A percentile compares a stretch with the other conserved stretches of the same genome.
Evolutionary conservation across 768 basidiomycete genomes (phyloP).

Genomic region (Tulasnella sp.): DNA sequence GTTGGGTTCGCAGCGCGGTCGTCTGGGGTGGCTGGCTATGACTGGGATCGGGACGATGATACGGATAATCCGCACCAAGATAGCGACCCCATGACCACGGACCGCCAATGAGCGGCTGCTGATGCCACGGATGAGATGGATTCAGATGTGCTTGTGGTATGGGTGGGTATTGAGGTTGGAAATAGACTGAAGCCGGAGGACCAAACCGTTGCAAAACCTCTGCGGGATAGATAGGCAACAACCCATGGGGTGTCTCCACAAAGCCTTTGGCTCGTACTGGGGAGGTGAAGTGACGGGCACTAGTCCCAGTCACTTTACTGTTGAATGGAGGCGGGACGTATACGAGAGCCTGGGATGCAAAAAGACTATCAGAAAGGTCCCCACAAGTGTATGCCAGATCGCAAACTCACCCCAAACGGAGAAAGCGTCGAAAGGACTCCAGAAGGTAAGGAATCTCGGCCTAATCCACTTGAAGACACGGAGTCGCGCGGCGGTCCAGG

Average conservation of each 20-base stretch:
- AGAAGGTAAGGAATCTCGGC: neutral
- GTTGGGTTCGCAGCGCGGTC: neutral
- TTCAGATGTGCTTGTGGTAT: neutral
- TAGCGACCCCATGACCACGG: neutral
- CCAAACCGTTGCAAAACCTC: neutral
- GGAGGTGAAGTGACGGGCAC: neutral
- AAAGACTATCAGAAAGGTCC: neutral
- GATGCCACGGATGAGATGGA: neutral
- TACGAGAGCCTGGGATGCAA: neutral
- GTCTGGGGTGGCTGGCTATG: neutral
- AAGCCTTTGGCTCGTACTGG: neutral
- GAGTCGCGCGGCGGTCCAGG: neutral
- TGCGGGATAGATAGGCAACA: neutral
- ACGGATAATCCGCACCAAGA: neutral
- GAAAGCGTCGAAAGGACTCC: neutral
- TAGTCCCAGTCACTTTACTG: neutral
- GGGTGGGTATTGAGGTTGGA: neutral
- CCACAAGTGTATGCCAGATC: too few relatives aligned
- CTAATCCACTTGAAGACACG: neutral
- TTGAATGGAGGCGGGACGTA: neutral
- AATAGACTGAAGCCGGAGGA: neutral
- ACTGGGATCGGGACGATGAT: neutral
- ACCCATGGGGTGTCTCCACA: neutral
- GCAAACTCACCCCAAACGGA: neutral
- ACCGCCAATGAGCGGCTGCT: neutral